A percentile compares a stretch with the other conserved stretches of the same genome.
Evolutionary conservation across 164 flowering plant species (phyloP).

Genomic region (Dillenia suffruticosa): DNA sequence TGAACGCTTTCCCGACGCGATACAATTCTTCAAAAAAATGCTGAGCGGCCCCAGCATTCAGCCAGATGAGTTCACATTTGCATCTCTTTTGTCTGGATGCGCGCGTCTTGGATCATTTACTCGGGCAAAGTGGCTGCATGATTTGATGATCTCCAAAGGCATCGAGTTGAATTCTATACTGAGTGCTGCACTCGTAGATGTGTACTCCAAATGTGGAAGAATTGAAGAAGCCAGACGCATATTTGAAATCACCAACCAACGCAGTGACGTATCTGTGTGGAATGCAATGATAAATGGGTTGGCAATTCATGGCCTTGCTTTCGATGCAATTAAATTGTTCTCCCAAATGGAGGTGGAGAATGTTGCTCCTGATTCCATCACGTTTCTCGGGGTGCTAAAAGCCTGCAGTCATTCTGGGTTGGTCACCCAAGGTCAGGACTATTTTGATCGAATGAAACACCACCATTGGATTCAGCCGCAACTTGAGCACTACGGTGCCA

Average conservation of each 20-base stretch:
- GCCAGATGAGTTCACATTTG: constrained; percentile 65
- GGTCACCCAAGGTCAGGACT: constrained; percentile 46
- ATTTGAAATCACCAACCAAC: constrained; percentile 24
- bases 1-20: constrained; percentile 38
- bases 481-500: constrained; percentile 77
- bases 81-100: constrained; percentile 52
- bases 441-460: constrained; percentile 45
- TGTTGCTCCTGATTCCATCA: constrained; percentile 46
- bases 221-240: constrained; percentile 45
- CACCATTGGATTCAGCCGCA: constrained; percentile 46
- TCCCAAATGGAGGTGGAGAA: constrained; percentile 41
- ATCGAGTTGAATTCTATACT: constrained; percentile 48
- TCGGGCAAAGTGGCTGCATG: constrained; percentile 55
- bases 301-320: constrained; percentile 74
- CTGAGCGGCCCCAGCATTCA: constrained; percentile 26
- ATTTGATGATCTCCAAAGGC: constrained; percentile 32
- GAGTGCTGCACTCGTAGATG: constrained; percentile 56
- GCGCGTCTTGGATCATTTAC: constrained; percentile 54
- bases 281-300: constrained; percentile 79
- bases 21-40: constrained; percentile 37
- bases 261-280: constrained; percentile 55
- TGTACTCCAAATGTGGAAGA: constrained; percentile 79
- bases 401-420: constrained; percentile 75
- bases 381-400: constrained; percentile 44
- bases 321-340: constrained; percentile 48